These are phyloP conservation scores for Pichia sp. DNA, from an alignment of 1,139 yeast species.

Conservation along the genomic window DNA sequence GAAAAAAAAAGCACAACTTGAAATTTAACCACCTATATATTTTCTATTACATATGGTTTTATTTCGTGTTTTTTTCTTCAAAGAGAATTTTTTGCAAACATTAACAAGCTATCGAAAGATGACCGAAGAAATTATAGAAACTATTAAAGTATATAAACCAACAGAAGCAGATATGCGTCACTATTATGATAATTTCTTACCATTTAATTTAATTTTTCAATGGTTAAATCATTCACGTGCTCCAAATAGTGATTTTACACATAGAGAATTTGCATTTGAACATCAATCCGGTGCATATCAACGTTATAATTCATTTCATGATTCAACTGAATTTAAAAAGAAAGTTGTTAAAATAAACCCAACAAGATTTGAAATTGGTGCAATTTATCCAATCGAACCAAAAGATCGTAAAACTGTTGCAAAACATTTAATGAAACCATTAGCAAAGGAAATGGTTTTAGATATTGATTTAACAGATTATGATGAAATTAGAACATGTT, in stretches of 20 bases:
- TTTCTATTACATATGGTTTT: no score
- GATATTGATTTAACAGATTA: slow-evolving; percentile 98
- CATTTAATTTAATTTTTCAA: slow-evolving; percentile 67
- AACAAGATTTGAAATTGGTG: slow-evolving; percentile 91
- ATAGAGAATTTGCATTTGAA: slow-evolving; percentile 93
- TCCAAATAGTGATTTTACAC: slow-evolving; percentile 58
- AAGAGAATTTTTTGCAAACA: no score
- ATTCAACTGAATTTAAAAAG: slow-evolving; percentile 66
- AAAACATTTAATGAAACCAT: slow-evolving; percentile 72
- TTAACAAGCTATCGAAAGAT: background rate
- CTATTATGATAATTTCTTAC: slow-evolving; percentile 68
- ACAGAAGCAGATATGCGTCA: slow-evolving; percentile 49
- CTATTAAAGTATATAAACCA: slow-evolving; percentile 10
- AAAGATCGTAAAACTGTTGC: slow-evolving; percentile 75
- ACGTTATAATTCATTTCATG: slow-evolving; percentile 73
- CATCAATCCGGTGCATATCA: slow-evolving; percentile 79
- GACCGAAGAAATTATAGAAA: background rate
- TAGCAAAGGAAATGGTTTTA: slow-evolving; percentile 81
- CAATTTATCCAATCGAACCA: slow-evolving; percentile 83
- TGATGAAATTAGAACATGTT: slow-evolving; percentile 90
- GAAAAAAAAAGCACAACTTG: no score
- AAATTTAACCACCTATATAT: no score
- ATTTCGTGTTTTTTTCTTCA: no score
- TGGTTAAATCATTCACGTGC: slow-evolving; percentile 87
- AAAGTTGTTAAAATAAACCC: slow-evolving; percentile 74